Conservation (phyloP, 116 monocot species). For the Trichopus zeylanicus region DNA sequence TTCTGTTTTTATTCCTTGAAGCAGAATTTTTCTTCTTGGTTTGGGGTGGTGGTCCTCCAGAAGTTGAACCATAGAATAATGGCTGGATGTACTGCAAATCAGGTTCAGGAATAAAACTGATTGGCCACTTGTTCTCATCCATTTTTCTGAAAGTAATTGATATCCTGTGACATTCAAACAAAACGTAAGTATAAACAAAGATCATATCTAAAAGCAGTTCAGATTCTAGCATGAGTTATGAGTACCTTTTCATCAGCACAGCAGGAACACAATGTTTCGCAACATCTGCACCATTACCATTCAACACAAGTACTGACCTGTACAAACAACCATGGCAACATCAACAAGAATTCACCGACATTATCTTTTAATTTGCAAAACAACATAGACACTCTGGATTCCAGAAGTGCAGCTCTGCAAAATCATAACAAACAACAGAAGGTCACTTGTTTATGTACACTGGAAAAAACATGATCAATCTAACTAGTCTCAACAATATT, state of each 20-base stretch:
- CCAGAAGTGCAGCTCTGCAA: too few relatives aligned
- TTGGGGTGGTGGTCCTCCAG: constrained; percentile 16
- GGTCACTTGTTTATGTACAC: too few relatives aligned
- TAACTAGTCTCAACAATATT: too few relatives aligned
- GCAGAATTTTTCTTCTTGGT: not conserved
- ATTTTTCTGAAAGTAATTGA: constrained; percentile 87
- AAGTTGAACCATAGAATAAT: constrained; percentile 18
- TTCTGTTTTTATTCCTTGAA: constrained; percentile 2
- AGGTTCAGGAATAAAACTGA: constrained; percentile 36
- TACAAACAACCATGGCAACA: constrained; percentile 25
- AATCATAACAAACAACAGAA: too few relatives aligned
- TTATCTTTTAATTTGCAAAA: too few relatives aligned
- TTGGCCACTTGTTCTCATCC: constrained; percentile 52
- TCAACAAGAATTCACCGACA: constrained; percentile 19
- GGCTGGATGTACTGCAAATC: constrained; percentile 49
- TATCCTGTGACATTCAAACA: constrained; percentile 35
- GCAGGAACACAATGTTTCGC: constrained; percentile 77
- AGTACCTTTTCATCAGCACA: constrained; percentile 50
- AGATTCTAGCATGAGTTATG: not conserved
- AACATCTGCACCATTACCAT: constrained; percentile 74
- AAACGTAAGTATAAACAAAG: not conserved
- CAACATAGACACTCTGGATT: too few relatives aligned
- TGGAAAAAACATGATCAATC: too few relatives aligned
- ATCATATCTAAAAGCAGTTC: constrained; percentile 3
- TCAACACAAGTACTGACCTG: constrained; percentile 72